Base-by-base conservation (phyloP, 495 filamentous ascomycete genomes). In the Podospora tetraspora region DNA sequence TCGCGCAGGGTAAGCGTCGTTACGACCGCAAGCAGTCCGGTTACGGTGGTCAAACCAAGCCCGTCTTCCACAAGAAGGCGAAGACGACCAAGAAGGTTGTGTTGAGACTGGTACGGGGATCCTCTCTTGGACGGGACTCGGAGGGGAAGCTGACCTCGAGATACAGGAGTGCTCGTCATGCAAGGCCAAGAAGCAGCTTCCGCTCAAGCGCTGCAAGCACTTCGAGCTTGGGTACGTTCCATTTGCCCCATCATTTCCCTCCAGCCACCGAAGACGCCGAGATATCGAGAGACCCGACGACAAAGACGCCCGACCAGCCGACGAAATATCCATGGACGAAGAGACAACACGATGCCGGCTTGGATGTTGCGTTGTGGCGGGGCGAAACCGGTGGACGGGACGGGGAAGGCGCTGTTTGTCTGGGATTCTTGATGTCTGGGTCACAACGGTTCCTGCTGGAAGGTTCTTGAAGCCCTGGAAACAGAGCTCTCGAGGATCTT, bases 41-140 rank as follows among this genome's bases (percentile, higher is more conserved):
- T 88, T 99, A 97, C 85, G 95, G 96, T 90, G 95, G 95, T 90
- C 95, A 99, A 86, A 99, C 95, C 72, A 99, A 99, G 86, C 93
- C 93, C 73, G 92, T 97, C 76, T 97, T 99, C 90, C 94, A 97
- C 91, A 98, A 98, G 90, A 97, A 97, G 88, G 96, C 96, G 71
- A 99, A 99, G 90, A 98, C 96, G 72, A 99, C 96, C 77, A 99
- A 98, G 90, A 99, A 99, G 91, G 89, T 99, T 74, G 96, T 99
- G 80, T 85, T 99, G 76, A 87, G 96, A 83, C 85, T 99, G 78
- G 75, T 77, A 52, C 19, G 43, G 71, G 70, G 75, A 37, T 64
- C 58, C 64, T 13, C 66, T 61, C 63, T 23, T 59, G 64, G 27
- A 13, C 24, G 25, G 70, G 69, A 43, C 6, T 30, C 43, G 34